phyloP scores from a whole-genome alignment of 345 rosid genomes.

The Dipteronia dyeriana region DNA sequence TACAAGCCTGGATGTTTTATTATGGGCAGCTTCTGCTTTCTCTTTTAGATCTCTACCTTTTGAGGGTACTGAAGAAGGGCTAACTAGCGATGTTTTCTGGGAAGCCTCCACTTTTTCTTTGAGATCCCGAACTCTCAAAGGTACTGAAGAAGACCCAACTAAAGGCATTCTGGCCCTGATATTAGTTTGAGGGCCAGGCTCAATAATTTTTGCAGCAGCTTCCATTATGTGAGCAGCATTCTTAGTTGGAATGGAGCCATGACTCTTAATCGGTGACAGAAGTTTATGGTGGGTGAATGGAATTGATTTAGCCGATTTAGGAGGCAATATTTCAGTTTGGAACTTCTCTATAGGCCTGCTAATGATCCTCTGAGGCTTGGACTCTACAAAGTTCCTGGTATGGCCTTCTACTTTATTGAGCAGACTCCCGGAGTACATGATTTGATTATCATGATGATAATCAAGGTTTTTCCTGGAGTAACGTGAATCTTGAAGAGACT shows the following conservation, averaged over 20 bases:
- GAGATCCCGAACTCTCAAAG: slow-evolving; percentile 61
- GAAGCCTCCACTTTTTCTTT: slow-evolving; percentile 69
- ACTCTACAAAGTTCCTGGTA: slow-evolving; percentile 33
- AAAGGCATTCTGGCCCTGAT: slow-evolving; percentile 50
- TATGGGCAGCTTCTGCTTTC: slow-evolving; percentile 50
- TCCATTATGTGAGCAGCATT: slow-evolving; percentile 95
- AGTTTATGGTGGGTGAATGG: slow-evolving; percentile 88
- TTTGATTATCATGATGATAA: slow-evolving; percentile 45
- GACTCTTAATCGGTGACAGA: slow-evolving; percentile 93
- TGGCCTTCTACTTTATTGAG: slow-evolving; percentile 46
- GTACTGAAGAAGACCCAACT: slow-evolving; percentile 64
- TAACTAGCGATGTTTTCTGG: slow-evolving; percentile 44
- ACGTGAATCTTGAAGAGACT: slow-evolving; percentile 52
- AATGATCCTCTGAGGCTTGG: slow-evolving; percentile 48
- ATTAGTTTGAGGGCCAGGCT: slow-evolving; percentile 46
- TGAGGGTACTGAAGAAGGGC: slow-evolving; percentile 38
- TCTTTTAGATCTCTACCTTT: slow-evolving; percentile 48
- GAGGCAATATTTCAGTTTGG: slow-evolving; percentile 91
- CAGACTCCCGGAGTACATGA: slow-evolving; percentile 55
- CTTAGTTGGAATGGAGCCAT: slow-evolving; percentile 72
- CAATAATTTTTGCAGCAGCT: slow-evolving; percentile 87
- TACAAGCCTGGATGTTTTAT: slow-evolving; percentile 40
- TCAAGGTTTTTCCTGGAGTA: slow-evolving; percentile 50
- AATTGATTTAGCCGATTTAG: slow-evolving; percentile 91
- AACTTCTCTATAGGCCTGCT: slow-evolving; percentile 85